Conservation (phyloP, 768 basidiomycete species). For the Coprinopsis marcescibilis region DNA sequence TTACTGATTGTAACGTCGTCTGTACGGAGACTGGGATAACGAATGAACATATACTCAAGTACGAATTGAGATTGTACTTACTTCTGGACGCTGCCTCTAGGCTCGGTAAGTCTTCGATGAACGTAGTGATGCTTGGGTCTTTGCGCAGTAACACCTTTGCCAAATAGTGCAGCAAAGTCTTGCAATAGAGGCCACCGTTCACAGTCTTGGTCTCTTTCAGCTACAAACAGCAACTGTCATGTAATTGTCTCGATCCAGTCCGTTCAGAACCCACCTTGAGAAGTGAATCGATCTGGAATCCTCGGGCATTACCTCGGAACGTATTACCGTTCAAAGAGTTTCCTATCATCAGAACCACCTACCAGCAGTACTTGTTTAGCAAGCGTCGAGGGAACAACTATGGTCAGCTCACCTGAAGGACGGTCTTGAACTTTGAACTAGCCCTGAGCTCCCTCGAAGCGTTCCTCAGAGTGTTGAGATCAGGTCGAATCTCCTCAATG, state of each 20-base stretch:
- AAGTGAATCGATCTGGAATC: constrained; percentile 80
- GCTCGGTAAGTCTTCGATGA: constrained; percentile 76
- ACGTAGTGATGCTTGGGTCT: constrained; percentile 60
- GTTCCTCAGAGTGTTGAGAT: constrained; percentile 65
- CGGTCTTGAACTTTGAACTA: constrained; percentile 60
- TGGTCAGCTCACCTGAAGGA: constrained; percentile 50
- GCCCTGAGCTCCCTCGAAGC: constrained; percentile 65
- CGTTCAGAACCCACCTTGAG: constrained; percentile 53
- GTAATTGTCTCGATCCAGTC: neutral
- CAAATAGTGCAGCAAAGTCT: constrained; percentile 90
- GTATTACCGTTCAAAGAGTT: constrained; percentile 79
- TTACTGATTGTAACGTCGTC: constrained; percentile 53
- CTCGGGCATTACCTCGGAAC: constrained; percentile 78
- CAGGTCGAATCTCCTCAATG: constrained; percentile 77
- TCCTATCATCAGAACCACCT: constrained; percentile 74
- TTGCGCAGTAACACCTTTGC: constrained; percentile 65
- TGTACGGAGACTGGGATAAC: constrained; percentile 62
- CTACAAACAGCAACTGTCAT: constrained; percentile 29
- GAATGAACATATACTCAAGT: neutral
- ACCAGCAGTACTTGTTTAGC: neutral
- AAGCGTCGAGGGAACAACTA: neutral
- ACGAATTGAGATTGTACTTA: constrained; percentile 27
- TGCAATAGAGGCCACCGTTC: constrained; percentile 61
- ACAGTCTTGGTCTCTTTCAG: constrained; percentile 79
- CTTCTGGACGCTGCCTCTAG: constrained; percentile 80